A percentile compares a stretch with the other conserved stretches of the same genome.
Conservation (phyloP, 2,329 filamentous ascomycete genomes). For the Arthroderma sp. region DNA sequence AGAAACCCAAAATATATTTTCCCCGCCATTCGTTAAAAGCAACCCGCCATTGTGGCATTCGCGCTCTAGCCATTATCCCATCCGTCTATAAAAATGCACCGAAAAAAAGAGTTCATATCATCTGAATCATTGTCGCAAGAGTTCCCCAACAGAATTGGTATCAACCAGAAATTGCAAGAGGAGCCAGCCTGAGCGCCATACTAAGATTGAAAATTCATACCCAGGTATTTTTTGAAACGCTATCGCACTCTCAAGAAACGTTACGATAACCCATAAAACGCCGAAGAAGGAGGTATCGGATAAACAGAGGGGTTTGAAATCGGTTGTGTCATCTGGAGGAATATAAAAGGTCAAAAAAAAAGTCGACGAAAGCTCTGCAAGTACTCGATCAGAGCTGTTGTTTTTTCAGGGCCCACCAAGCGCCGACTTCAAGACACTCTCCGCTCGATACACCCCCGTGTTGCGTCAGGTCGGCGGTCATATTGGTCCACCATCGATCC, state of each 20-base stretch:
- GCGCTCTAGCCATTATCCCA: too few relatives aligned
- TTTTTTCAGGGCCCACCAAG: slow-evolving; percentile 50
- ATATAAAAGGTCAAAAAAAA: background rate
- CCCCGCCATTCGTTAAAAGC: too few relatives aligned
- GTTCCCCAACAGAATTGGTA: too few relatives aligned
- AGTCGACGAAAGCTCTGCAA: background rate
- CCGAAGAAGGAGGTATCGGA: background rate
- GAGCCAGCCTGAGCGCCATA: too few relatives aligned
- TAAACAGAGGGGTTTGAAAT: background rate
- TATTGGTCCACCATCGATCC: slow-evolving; percentile 76
- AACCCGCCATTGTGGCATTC: too few relatives aligned
- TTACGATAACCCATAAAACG: slow-evolving; percentile 43
- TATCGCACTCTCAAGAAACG: slow-evolving; percentile 75
- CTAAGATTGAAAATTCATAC: background rate
- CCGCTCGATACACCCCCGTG: slow-evolving; percentile 68
- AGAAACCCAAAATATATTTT: too few relatives aligned
- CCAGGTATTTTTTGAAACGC: slow-evolving; percentile 79
- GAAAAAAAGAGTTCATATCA: too few relatives aligned
- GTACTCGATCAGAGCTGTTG: slow-evolving; percentile 11
- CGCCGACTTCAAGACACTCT: slow-evolving; percentile 62
- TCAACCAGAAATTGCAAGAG: too few relatives aligned
- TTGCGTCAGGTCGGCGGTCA: slow-evolving; percentile 72
- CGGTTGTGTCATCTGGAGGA: background rate
- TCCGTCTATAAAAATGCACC: too few relatives aligned
- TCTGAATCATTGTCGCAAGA: too few relatives aligned